Evolutionary conservation across 2,329 filamentous ascomycete species (phyloP), one percentile per base, ranked within the genome.

Genomic region (Aureobasidium sp.): DNA sequence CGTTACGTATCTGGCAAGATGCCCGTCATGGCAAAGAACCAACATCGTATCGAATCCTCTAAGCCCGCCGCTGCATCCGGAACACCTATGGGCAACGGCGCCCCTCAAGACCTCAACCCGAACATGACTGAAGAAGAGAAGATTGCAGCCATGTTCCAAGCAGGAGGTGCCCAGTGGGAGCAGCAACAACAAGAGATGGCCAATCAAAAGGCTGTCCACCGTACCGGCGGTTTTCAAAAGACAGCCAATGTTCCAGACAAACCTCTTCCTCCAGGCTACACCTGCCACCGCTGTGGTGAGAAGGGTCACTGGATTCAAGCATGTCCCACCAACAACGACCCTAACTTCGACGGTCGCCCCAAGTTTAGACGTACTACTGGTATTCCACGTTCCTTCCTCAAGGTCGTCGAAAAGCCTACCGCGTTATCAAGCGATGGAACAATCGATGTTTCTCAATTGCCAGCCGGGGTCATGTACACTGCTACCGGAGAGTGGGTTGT

Each of bases 241-340:
- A 82, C 84, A 4, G 80, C 83, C 62, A 89, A 90, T 66, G 89
- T 96, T 32, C 94, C 94, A 4, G 92, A 96, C 69, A 92, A 96
- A 71, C 91, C 94, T 50, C 92, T 94, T 2, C 94, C 94, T 1
- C 88, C 89, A 59, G 92, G 92, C 59, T 99, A 99, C 75, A 88
- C 97, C 65, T 99, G 94, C 77, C 96, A 97, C 73, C 88, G 94
- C 55, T 99, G 94, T 76, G 89, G 91, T 65, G 89, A 97, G 75
- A 97, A 97, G 78, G 94, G 82, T n/a, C 94, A 99, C 75, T 99
- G 93, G 93, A 99, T 99, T 66, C 93, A 97, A 77, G 85, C 90
- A 58, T 99, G 94, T 71, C 94, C 94, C 7, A 99, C 93, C n/a
- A 99, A 99, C 74, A 91, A 96, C 73, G 92, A 99, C 68, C 93